Conservation (phyloP, 1,139 yeast genomes). For the Protomyces inouyei region DNA sequence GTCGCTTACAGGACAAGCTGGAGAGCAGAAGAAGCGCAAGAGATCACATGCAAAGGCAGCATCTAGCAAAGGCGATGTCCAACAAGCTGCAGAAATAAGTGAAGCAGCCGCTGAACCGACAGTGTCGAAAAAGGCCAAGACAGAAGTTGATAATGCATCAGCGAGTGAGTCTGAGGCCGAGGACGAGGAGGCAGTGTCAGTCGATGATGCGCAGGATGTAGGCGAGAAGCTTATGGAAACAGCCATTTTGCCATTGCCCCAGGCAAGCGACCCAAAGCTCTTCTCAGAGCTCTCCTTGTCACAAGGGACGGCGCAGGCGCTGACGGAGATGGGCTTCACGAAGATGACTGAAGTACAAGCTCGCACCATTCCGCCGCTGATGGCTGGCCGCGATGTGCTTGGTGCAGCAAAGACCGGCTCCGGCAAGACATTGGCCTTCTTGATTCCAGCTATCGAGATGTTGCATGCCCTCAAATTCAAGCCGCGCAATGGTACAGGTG, state of each 20-base stretch:
- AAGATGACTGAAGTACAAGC: conserved; percentile 92
- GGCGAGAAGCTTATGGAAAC: conserved; percentile 22
- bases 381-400: conserved; percentile 91
- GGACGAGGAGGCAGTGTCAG: background rate
- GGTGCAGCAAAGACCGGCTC: conserved; percentile 99
- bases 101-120: conserved; percentile 5
- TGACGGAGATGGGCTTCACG: conserved; percentile 75
- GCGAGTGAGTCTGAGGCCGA: background rate
- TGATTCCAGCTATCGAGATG: conserved; percentile 91
- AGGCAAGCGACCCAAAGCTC: conserved; percentile 33
- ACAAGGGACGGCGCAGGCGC: conserved; percentile 72
- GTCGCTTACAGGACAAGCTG: background rate
- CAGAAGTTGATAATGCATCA: conserved; percentile 30
- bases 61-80: background rate
- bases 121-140: background rate
- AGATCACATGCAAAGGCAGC: conserved; percentile 6
- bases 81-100: background rate
- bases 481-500: conserved; percentile 91
- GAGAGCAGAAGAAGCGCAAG: conserved; percentile 16
- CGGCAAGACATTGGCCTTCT: conserved; percentile 92
- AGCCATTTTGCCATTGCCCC: conserved; percentile 16
- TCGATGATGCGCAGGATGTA: background rate
- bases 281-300: conserved; percentile 66
- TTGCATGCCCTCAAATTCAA: conserved; percentile 81
- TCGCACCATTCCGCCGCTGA: conserved; percentile 86